Conservation (phyloP, 1,139 yeast species). For the Scheffersomyces titani region DNA sequence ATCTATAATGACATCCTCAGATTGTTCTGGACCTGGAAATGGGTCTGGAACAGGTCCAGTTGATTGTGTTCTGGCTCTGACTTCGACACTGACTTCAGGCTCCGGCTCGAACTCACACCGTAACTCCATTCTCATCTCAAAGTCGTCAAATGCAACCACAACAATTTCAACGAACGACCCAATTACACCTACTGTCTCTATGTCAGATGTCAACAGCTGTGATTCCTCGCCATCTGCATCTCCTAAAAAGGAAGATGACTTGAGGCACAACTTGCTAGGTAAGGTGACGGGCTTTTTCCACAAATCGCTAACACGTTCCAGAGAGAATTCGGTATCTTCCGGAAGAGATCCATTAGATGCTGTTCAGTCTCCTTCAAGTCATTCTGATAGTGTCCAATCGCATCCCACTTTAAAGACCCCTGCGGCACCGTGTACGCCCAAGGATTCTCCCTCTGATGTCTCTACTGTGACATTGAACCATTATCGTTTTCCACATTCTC, state of each 20-base stretch:
- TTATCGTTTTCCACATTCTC: not conserved
- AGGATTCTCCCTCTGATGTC: not conserved
- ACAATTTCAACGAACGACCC: conserved; percentile 16
- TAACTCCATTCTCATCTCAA: conserved; percentile 7
- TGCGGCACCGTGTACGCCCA: conserved; percentile 2
- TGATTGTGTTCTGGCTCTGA: not conserved
- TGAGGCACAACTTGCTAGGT: conserved; percentile 29
- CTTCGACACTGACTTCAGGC: not conserved
- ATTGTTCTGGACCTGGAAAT: not conserved
- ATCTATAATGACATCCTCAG: not conserved
- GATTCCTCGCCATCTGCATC: conserved; percentile 8
- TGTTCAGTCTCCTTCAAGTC: conserved; percentile 1
- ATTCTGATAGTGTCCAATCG: conserved; percentile 1
- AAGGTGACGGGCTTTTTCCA: conserved; percentile 36
- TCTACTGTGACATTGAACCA: not conserved
- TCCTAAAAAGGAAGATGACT: conserved; percentile 13
- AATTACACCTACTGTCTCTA: conserved; percentile 14
- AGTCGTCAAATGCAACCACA: conserved; percentile 14
- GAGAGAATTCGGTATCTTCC: conserved; percentile 18
- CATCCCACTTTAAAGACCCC: conserved; percentile 2
- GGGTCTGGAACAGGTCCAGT: not conserved
- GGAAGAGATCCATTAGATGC: conserved; percentile 3
- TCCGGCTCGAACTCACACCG: conserved; percentile 4
- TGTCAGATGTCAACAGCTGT: conserved; percentile 2
- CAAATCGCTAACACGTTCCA: conserved; percentile 19